Evolutionary conservation across 495 filamentous ascomycete genomes (phyloP).

Genomic region (Elasticomyces elasticus): DNA sequence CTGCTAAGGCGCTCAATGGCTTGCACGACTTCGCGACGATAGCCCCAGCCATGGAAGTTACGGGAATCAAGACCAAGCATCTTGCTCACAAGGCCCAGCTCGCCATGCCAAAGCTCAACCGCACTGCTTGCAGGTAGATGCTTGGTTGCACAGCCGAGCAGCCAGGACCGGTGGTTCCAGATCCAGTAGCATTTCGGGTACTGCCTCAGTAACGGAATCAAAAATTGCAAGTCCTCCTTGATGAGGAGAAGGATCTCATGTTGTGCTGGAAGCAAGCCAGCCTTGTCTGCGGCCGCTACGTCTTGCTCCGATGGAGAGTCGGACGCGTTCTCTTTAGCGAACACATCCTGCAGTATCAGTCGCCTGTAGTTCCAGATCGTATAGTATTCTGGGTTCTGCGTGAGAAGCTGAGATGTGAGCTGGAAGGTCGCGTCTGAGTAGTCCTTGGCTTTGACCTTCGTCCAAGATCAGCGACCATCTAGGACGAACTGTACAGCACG

Average conservation of each 20-base stretch:
- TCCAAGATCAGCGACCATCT: neutral
- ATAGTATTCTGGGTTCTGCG: conserved; percentile 92
- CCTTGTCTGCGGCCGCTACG: neutral
- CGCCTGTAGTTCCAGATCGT: conserved; percentile 96
- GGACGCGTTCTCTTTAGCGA: conserved; percentile 20
- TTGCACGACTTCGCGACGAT: conserved; percentile 64
- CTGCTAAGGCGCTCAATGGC: conserved; percentile 48
- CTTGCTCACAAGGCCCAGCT: conserved; percentile 69
- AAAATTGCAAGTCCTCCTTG: conserved; percentile 60
- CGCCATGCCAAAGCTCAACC: conserved; percentile 65
- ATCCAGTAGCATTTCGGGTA: conserved; percentile 99
- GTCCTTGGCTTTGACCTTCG: conserved; percentile 45
- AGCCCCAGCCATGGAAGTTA: conserved; percentile 97
- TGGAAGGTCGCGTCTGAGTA: conserved; percentile 58
- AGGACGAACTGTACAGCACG: neutral
- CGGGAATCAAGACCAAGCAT: conserved; percentile 79
- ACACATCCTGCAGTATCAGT: conserved; percentile 44
- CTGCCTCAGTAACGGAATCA: conserved; percentile 69
- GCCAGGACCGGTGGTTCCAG: conserved; percentile 93
- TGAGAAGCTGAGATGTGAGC: conserved; percentile 70
- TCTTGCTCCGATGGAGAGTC: neutral
- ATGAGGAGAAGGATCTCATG: conserved; percentile 33
- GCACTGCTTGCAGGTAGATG: conserved; percentile 47
- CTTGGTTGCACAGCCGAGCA: conserved; percentile 58
- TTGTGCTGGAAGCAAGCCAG: conserved; percentile 6